These are phyloP conservation scores for Isabelozyma gotoi DNA, from an alignment of 805 yeast genomes.

Conservation along the genomic window DNA sequence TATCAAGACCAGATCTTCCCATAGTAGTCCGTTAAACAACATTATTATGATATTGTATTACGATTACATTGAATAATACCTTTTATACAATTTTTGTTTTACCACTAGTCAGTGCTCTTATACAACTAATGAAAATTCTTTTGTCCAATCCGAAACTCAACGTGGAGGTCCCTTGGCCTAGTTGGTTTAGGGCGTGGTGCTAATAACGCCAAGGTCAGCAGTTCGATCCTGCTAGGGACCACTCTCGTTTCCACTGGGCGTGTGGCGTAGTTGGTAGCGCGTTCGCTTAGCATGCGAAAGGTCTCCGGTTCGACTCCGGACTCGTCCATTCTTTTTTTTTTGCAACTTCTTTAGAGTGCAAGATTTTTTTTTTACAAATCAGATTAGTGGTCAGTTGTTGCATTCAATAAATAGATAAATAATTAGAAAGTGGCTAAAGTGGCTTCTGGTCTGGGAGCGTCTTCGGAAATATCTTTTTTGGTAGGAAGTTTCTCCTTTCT, in stretches of 20 bases:
- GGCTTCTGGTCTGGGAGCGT: background rate
- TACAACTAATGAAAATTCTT: too few relatives aligned
- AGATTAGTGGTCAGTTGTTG: too few relatives aligned
- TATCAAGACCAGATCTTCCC: too few relatives aligned
- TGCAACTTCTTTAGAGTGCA: too few relatives aligned
- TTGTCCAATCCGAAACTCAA: too few relatives aligned
- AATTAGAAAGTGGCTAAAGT: background rate
- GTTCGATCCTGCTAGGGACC: conserved; percentile 90
- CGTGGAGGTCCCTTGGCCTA: conserved; percentile 58
- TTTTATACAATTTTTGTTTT: too few relatives aligned
- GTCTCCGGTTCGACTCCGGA: conserved; percentile 31
- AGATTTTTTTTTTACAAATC: too few relatives aligned
- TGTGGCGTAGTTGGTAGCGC: conserved; percentile 40
- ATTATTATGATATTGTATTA: too few relatives aligned
- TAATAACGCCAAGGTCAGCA: conserved; percentile 69
- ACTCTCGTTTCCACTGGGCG: conserved; percentile 37
- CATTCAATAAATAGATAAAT: conserved; percentile 10
- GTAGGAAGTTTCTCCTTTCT: conserved; percentile 3
- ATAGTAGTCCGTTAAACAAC: too few relatives aligned
- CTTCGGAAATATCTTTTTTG: background rate
- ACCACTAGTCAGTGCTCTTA: too few relatives aligned
- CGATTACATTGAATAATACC: too few relatives aligned
- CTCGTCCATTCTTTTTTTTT: conserved; percentile 7
- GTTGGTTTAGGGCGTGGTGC: conserved; percentile 55
- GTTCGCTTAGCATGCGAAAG: conserved; percentile 39